These are phyloP conservation scores for Neoboletus brunneissimus DNA, from an alignment of 768 basidiomycete genomes.

Conservation along the genomic window DNA sequence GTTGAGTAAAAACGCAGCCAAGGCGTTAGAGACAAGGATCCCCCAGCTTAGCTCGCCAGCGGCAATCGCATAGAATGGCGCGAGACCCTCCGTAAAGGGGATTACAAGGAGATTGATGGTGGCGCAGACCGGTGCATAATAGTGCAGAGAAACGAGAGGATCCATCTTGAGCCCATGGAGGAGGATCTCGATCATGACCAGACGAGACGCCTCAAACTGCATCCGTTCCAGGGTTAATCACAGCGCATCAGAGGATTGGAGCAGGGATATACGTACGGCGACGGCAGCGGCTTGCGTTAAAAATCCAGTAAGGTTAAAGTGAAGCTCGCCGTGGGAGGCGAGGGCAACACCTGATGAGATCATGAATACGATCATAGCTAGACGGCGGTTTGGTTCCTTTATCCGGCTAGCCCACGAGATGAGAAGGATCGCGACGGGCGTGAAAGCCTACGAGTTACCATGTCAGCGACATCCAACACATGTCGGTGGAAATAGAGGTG, in stretches of 20 bases:
- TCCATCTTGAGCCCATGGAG: conserved; percentile 98
- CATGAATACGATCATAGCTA: conserved; percentile 82
- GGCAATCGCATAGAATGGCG: conserved; percentile 72
- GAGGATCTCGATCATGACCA: conserved; percentile 95
- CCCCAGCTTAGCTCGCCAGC: conserved; percentile 55
- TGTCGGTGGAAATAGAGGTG: neutral
- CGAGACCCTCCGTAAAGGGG: conserved; percentile 90
- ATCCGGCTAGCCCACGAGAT: conserved; percentile 92
- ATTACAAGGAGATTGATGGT: conserved; percentile 80
- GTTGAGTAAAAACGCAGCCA: conserved; percentile 85
- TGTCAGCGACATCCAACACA: neutral
- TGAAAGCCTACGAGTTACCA: conserved; percentile 65
- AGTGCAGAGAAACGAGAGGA: conserved; percentile 91
- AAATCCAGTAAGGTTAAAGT: conserved; percentile 86
- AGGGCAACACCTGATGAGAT: conserved; percentile 89
- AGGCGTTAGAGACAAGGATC: conserved; percentile 79
- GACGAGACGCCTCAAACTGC: conserved; percentile 88
- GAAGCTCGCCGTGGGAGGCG: conserved; percentile 85
- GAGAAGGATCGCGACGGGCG: conserved; percentile 83
- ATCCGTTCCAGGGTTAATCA: conserved; percentile 1
- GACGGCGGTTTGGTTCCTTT: conserved; percentile 79
- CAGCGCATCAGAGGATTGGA: neutral
- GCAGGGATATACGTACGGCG: conserved; percentile 40
- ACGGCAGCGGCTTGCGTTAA: conserved; percentile 85
- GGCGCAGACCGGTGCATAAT: conserved; percentile 95